Evolutionary conservation across 2,329 filamentous ascomycete genomes (phyloP).

Genomic region (Fusarium sublunatum): DNA sequence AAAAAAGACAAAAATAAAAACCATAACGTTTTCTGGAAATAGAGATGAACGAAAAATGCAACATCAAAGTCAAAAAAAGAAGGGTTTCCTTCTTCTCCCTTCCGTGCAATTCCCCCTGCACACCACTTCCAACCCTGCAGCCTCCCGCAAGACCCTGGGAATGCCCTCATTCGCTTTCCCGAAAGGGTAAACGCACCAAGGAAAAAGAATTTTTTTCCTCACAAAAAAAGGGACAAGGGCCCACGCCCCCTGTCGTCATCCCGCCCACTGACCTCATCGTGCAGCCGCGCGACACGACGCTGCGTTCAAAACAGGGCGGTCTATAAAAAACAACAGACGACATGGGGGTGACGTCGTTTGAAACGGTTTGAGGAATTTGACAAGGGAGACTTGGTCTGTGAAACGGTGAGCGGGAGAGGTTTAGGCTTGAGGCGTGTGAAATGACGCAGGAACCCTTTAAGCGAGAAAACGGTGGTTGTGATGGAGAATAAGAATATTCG

Average conservation of each 20-base stretch:
- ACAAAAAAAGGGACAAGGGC: neutral
- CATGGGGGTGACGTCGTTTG: constrained; percentile 22
- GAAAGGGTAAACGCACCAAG: neutral
- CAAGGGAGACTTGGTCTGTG: constrained; percentile 4
- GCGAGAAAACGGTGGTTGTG: constrained; percentile 12
- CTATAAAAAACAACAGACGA: constrained; percentile 29
- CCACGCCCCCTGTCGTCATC: constrained; percentile 44
- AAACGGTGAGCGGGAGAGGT: constrained; percentile 23
- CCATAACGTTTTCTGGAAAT: constrained; percentile 6
- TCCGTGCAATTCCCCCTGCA: constrained; percentile 22
- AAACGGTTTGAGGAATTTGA: constrained; percentile 18
- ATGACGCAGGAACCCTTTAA: constrained; percentile 17
- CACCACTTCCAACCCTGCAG: constrained; percentile 21
- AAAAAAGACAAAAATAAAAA: neutral
- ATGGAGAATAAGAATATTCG: neutral
- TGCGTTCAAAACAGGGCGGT: constrained; percentile 34
- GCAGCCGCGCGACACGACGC: constrained; percentile 29
- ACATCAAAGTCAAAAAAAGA: neutral
- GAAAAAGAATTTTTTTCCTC: too few relatives aligned
- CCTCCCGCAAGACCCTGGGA: constrained; percentile 22
- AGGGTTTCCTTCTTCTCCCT: neutral
- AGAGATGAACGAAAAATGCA: neutral
- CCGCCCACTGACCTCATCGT: constrained; percentile 48
- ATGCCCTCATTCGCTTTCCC: constrained; percentile 20
- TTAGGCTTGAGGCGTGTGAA: constrained; percentile 10